These are phyloP conservation scores for Guyanaporus albipodus DNA, from an alignment of 768 basidiomycete genomes.

Conservation along the genomic window DNA sequence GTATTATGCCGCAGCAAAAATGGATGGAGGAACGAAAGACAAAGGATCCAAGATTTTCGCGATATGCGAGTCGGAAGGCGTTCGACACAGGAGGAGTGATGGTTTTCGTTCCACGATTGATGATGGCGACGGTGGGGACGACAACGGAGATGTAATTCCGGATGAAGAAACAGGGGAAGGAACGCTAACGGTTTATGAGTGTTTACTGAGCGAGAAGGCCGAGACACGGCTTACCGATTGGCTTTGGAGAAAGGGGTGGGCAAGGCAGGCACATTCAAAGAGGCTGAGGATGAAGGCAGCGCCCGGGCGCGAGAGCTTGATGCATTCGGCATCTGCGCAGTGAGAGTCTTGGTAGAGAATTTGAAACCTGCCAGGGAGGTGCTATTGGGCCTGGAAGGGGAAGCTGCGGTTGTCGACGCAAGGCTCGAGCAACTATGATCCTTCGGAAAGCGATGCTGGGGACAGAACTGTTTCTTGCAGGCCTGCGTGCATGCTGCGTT, in stretches of 20 bases:
- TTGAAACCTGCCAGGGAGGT: conserved; percentile 7
- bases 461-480: conserved; percentile 71
- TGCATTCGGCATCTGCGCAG: conserved; percentile 6
- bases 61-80: conserved; percentile 31
- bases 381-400: conserved; percentile 14
- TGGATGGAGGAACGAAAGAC: conserved; percentile 62
- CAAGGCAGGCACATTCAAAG: conserved; percentile 18
- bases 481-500: conserved; percentile 45
- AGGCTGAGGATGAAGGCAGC: conserved; percentile 1
- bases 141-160: conserved; percentile 15
- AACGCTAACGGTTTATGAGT: conserved; percentile 65
- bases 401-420: conserved; percentile 1
- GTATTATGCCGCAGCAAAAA: conserved; percentile 64
- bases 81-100: conserved; percentile 22
- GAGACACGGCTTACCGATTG: conserved; percentile 58
- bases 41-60: conserved; percentile 34
- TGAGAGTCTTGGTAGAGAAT: not conserved
- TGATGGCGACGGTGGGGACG: not conserved
- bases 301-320: conserved; percentile 1
- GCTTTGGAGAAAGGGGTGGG: conserved; percentile 41
- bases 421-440: conserved; percentile 56
- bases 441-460: conserved; percentile 72
- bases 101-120: conserved; percentile 17
- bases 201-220: conserved; percentile 38
- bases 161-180: conserved; percentile 22